Conservation (phyloP, 306 rosid genomes). For the Castanea crenata region DNA sequence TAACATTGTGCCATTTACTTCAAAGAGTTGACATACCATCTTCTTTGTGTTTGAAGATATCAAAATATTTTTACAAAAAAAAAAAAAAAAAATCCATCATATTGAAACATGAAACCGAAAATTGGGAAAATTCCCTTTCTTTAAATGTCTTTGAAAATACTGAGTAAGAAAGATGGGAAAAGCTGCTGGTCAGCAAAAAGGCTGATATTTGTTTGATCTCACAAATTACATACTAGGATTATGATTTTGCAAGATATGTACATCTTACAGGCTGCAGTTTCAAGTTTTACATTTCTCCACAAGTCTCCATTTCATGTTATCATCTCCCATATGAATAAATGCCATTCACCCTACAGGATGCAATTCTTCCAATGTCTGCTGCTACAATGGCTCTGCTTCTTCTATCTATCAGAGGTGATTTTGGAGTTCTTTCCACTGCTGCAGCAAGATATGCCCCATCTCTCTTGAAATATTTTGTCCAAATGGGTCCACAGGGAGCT, state of each 20-base stretch:
- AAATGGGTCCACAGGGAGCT: slow-evolving; percentile 91
- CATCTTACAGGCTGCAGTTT: background rate
- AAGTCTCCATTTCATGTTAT: background rate
- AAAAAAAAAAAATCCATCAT: background rate
- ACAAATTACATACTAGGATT: background rate
- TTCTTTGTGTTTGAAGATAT: background rate
- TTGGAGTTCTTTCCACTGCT: slow-evolving; percentile 82
- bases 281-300: background rate
- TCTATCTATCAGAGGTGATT: slow-evolving; percentile 81
- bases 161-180: background rate
- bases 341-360: slow-evolving; percentile 59
- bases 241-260: background rate
- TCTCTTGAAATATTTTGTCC: slow-evolving; percentile 67
- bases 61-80: background rate
- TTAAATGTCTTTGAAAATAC: background rate
- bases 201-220: background rate
- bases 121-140: no score
- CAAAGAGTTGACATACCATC: background rate
- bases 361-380: slow-evolving; percentile 80
- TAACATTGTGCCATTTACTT: background rate
- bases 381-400: slow-evolving; percentile 96
- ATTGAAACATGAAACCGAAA: background rate
- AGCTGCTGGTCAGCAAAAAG: background rate
- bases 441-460: slow-evolving; percentile 91
- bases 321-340: slow-evolving; percentile 23